These are phyloP conservation scores for Cercospora sojina DNA, from an alignment of 2,329 filamentous ascomycete genomes.

Conservation along the genomic window DNA sequence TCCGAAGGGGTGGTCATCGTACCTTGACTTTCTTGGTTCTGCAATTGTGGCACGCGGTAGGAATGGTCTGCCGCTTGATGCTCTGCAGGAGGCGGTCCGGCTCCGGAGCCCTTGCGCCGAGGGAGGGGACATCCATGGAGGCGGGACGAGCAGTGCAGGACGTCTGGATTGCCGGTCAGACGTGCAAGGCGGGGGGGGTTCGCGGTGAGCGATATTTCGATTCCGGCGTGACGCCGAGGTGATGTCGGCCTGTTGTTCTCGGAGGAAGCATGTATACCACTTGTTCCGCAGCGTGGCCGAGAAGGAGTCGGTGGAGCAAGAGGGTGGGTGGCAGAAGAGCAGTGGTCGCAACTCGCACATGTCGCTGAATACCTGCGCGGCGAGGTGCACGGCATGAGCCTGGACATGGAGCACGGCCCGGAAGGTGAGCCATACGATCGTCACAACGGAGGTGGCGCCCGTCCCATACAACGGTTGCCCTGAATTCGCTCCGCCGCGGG, in stretches of 20 bases:
- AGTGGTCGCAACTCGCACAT: background rate
- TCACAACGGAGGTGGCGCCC: background rate
- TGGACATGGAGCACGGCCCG: background rate
- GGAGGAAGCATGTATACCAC: background rate
- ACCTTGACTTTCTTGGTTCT: conserved; percentile 12
- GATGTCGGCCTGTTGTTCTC: background rate
- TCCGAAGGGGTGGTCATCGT: background rate
- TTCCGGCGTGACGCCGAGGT: background rate
- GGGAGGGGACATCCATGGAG: background rate
- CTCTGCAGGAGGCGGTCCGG: conserved; percentile 11
- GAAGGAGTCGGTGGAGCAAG: background rate
- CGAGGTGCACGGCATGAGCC: background rate
- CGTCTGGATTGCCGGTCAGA: background rate
- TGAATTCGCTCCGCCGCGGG: background rate
- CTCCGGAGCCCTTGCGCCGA: background rate
- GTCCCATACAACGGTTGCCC: background rate
- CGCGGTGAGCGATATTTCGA: background rate
- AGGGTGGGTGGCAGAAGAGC: background rate
- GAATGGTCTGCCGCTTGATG: conserved; percentile 11
- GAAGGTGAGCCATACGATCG: background rate
- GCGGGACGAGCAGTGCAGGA: background rate
- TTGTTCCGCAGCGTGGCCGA: background rate
- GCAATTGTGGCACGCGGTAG: conserved; percentile 12
- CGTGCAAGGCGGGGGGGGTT: background rate
- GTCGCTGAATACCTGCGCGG: background rate